Evolutionary conservation across 495 filamentous ascomycete genomes (phyloP), one percentile per base, ranked within the genome.

Genomic region (Aspergillus heteromorphus): DNA sequence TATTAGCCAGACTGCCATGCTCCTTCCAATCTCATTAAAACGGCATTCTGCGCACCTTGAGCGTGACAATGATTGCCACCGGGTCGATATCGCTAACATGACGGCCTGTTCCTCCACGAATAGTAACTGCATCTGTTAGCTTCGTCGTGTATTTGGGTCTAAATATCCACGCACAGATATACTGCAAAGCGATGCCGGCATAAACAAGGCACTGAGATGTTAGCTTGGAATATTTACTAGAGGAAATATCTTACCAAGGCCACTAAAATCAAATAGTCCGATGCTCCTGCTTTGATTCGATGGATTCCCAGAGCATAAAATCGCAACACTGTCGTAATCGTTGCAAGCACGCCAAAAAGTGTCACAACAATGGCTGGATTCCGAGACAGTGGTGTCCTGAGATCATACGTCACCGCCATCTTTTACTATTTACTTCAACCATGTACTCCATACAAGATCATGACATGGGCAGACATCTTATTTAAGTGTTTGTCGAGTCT

Each of bases 391-490:
- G 20, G 20, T 23, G 25, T 25, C 14, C 30, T 25, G 30, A 42
- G 10, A 23, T 13, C 7, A 30, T 51, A 51, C 13, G 48, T 38
- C 25, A 14, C n/a, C 48, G 16, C 45, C 56, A 53, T 45, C 63
- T n/a, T n/a, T n/a, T n/a, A n/a, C n/a, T n/a, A n/a, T n/a, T n/a
- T n/a, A n/a, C n/a, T n/a, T n/a, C n/a, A n/a, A n/a, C n/a, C n/a
- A n/a, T n/a, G n/a, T n/a, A n/a, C n/a, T n/a, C n/a, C n/a, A n/a
- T n/a, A n/a, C n/a, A n/a, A n/a, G n/a, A n/a, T n/a, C n/a, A n/a
- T n/a, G n/a, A n/a, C n/a, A n/a, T n/a, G n/a, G n/a, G n/a, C n/a
- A n/a, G n/a, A n/a, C n/a, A n/a, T 27, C 23, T 4, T 27, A 27
- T 4, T 3, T 7, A 27, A 27, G 23, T 4, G 7, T 27, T 4